Evolutionary conservation across 345 rosid species (phyloP).

Genomic region (Durio zibethinus): DNA sequence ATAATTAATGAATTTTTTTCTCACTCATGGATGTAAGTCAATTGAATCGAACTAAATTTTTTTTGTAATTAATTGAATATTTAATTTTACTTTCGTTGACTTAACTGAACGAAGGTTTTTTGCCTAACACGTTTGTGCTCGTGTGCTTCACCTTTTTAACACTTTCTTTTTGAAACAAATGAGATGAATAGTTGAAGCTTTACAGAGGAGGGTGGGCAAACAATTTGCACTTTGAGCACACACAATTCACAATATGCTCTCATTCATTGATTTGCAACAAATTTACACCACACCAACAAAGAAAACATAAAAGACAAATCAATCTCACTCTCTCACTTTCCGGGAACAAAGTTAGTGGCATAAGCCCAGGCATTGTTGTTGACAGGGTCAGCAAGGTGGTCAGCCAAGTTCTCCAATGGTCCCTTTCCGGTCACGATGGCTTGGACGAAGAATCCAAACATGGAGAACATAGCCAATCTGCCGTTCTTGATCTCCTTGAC

Average conservation of each 20-base stretch:
- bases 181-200: background rate
- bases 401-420: conserved; percentile 54
- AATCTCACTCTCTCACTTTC: conserved; percentile 33
- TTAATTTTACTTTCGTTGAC: no score
- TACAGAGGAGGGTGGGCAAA: background rate
- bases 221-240: conserved; percentile 4
- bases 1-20: no score
- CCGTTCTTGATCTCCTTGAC: conserved; percentile 61
- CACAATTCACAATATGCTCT: conserved; percentile 14
- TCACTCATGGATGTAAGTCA: no score
- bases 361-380: conserved; percentile 62
- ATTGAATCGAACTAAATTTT: no score
- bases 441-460: conserved; percentile 57
- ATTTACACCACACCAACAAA: conserved; percentile 19
- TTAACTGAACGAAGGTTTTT: no score
- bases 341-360: conserved; percentile 62
- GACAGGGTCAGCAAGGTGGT: conserved; percentile 56
- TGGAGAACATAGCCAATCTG: conserved; percentile 56
- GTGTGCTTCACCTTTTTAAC: background rate
- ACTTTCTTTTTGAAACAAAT: background rate
- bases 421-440: conserved; percentile 61
- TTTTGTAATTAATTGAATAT: no score
- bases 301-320: background rate
- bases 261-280: conserved; percentile 22
- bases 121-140: no score